Conservation (phyloP, 352 stramenopile species). For the Pythium diclinum region DNA sequence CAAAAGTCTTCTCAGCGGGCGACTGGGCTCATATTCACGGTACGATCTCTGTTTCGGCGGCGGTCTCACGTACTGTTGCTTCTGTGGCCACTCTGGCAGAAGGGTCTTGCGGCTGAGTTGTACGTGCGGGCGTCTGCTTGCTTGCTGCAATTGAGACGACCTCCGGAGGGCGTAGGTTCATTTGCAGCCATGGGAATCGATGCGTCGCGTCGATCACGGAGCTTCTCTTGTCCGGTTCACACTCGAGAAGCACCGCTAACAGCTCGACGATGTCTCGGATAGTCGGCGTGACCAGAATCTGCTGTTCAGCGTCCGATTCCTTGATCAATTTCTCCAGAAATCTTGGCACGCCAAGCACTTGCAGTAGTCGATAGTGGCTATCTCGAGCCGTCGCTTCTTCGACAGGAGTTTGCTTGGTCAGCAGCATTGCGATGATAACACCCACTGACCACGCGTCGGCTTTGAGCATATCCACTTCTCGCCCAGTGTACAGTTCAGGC, state of each 20-base stretch:
- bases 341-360: slow-evolving; percentile 20
- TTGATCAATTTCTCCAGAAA: slow-evolving; percentile 21
- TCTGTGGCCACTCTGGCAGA: neutral
- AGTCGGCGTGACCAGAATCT: neutral
- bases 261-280: slow-evolving; percentile 16
- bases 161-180: neutral
- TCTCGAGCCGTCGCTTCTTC: slow-evolving; percentile 18
- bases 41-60: neutral
- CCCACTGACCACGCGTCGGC: slow-evolving; percentile 34
- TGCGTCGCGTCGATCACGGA: slow-evolving; percentile 9
- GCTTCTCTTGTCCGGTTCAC: slow-evolving; percentile 16
- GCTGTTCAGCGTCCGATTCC: neutral
- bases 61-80: neutral
- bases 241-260: slow-evolving; percentile 12
- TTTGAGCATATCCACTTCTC: slow-evolving; percentile 28
- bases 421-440: slow-evolving; percentile 28
- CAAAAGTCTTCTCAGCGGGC: neutral
- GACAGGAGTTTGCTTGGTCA: slow-evolving; percentile 17
- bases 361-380: slow-evolving; percentile 17
- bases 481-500: slow-evolving; percentile 22
- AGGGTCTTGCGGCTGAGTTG: neutral
- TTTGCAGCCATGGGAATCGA: slow-evolving; percentile 17
- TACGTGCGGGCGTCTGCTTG: neutral
- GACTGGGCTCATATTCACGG: neutral
- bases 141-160: neutral